Evolutionary conservation across 2,329 filamentous ascomycete genomes (phyloP), one percentile per base, ranked within the genome.

Genomic region (Fusarium mexicanum): DNA sequence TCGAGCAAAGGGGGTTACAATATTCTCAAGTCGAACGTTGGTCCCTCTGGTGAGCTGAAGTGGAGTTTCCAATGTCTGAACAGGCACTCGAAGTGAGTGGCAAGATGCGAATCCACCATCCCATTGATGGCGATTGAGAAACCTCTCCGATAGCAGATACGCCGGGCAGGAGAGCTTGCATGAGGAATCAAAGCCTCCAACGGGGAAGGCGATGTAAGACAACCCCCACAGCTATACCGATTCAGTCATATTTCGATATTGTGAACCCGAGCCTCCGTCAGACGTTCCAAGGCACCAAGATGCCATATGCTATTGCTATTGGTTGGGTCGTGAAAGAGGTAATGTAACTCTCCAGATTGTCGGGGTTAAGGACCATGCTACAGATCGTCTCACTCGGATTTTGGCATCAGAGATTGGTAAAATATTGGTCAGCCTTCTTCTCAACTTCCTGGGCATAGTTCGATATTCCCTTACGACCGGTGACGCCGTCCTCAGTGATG

Each of bases 401-500:
- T 43, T 51, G 35, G 38, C 22, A 53, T 71, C 67, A 77, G 20
- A 87, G 72, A 48, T 80, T 79, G 22, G 80, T 78, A 76, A 90
- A 89, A 64, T 86, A 82, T 51, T 79, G 78, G 46, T 83, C 80
- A 60, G 81, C 81, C 74, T 85, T 81, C 22, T 76, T 70, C 6
- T 75, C 79, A 17, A 86, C 76, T 64, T 79, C 78, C 10, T 74
- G 68, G 1, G 87, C 87, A 61, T 82, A 81, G 35, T 77, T 67
- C 9, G 71, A 75, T 29, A 90, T 85, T n/a, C 84, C 82, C 26
- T 81, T 71, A 13, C 77, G 69, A 6, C 75, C 80, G 80, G 81
- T 84, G 35, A 85, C 75, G 1, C 89, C 89, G 10, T 86, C 80
- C 61, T 92, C 89, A 7, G 87, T 89, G 38, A 90, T 80, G 74